These are phyloP conservation scores for Coemansia sp. DNA, from an alignment of 192 early-diverging fungal genomes.

Conservation along the genomic window DNA sequence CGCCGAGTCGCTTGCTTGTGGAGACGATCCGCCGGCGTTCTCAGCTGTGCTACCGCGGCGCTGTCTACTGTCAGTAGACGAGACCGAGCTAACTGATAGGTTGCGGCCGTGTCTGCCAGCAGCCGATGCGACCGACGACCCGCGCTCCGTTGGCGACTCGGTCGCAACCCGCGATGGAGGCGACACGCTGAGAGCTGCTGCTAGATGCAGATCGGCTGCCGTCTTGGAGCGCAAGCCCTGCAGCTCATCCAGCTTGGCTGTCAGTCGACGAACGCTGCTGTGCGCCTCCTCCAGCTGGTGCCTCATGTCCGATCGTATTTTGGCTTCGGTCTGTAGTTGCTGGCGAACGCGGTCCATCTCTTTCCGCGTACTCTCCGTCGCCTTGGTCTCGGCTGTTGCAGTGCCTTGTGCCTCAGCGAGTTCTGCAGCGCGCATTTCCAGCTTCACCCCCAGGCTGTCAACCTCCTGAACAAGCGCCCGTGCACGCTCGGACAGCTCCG, in stretches of 20 bases:
- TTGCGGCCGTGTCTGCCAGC: slow-evolving; percentile 22
- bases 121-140: not conserved
- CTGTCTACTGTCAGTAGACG: slow-evolving; percentile 34
- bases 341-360: slow-evolving; percentile 57
- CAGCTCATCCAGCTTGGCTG: slow-evolving; percentile 20
- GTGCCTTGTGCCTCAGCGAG: slow-evolving; percentile 4
- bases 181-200: slow-evolving; percentile 4
- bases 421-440: slow-evolving; percentile 13
- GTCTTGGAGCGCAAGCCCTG: slow-evolving; percentile 11
- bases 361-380: slow-evolving; percentile 9
- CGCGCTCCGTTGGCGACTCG: not conserved
- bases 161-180: slow-evolving; percentile 6
- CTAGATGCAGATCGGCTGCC: slow-evolving; percentile 1
- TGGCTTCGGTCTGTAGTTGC: slow-evolving; percentile 59
- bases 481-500: slow-evolving; percentile 19
- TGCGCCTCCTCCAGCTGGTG: slow-evolving; percentile 45
- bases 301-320: slow-evolving; percentile 42
- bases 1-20: slow-evolving; percentile 7
- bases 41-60: slow-evolving; percentile 36
- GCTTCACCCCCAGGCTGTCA: slow-evolving; percentile 12
- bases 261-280: slow-evolving; percentile 17
- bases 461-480: slow-evolving; percentile 20
- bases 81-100: slow-evolving; percentile 30
- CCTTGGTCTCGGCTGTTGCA: slow-evolving; percentile 14
- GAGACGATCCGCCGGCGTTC: not conserved